Evolutionary conservation across 225 moss, liverwort and hornwort genomes (phyloP), one percentile per base, ranked within the genome.

Genomic region (Climacium dendroides): DNA sequence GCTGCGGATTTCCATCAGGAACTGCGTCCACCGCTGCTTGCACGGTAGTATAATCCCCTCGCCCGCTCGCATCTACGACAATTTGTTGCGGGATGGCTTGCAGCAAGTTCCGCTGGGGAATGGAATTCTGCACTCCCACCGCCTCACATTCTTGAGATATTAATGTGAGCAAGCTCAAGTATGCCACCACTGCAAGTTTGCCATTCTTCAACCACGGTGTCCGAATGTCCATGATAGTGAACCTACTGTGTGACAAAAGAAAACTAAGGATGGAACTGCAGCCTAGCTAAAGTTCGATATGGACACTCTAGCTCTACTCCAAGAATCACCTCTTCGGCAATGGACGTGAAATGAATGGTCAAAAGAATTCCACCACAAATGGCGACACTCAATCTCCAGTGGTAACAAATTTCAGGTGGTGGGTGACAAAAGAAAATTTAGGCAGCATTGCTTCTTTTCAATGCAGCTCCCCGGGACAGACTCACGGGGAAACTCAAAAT

Each of bases 21-120:
- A 93, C 86, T 15, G 93, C 85, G 60, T 91, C 77, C 78, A 94
- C 93, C 45, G 93, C 94, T 39, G 85, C 91, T 92, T 94, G 94
- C 63, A 94, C 92, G n/a, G 89, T 89, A 22, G 45, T 87, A 47
- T 50, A 85, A 55, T 90, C 85, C 19, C 90, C 94, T 54, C 64
- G 39, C 54, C 92, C 93, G 80, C 72, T 89, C 72, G 80, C 78
- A 72, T 93, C 91, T 32, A 93, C 94, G 6, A 80, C 32, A 70
- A 89, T 63, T 60, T 79, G 83, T 13, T 47, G 85, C 74, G 89
- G 55, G 23, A 85, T 73, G 52, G 62, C 60, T 82, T 92, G 93
- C 84, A 89, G 52, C 87, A 92, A 74, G 82, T 64, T 84, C 90
- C 93, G 85, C 15, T 55, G 82, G 55, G 85, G 60, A 75, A 69